Evolutionary conservation across 140 eudicot species (phyloP), one percentile per base, ranked within the genome.

Genomic region (Anethum foeniculum): DNA sequence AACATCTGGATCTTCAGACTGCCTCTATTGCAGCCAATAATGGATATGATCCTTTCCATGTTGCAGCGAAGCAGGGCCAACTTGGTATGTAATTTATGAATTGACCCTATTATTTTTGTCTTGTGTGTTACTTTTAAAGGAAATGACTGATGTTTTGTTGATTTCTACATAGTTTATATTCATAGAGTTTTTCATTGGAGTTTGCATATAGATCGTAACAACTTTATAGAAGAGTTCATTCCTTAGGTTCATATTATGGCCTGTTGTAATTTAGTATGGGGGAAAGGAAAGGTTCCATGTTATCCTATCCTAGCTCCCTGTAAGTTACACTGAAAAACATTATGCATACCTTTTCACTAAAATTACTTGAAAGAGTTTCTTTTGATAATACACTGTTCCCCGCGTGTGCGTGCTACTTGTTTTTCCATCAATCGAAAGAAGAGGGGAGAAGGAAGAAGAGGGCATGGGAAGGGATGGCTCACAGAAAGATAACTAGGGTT

Each of bases 31-130:
- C 87, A 15, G 99, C 99, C 68, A 92, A 90, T 82, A 95, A 91
- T 87, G 97, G 99, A 3, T 89, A 71, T 83, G 99, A 95, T 79
- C 90, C 99, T 11, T 90, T 90, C 75, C 99, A 95, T 87, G 86
- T 95, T 62, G 97, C 99, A 73, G 99, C 97, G 1, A 92, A 87
- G 81, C 97, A 92, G 79, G 99, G 99, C 3, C 97, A 95, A 86
- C 67, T 89, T 75, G 97, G 99, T 95, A 87, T 30, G 15, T 4
- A 30, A 12, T n/a, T 1, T 77, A 83, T 69, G 2, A 15, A 83
- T 79, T 41, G 6, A 58, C 75, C 75, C 62, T 75, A 8, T 39
- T 56, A 18, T n/a, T 12, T 44, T 13, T 47, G 19, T 75, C 43
- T 25, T 15, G 36, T 75, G 19, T 25, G 32, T 3, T 74, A n/a